Evolutionary conservation across 805 yeast genomes (phyloP).

Genomic region (Alloascoidea africana): DNA sequence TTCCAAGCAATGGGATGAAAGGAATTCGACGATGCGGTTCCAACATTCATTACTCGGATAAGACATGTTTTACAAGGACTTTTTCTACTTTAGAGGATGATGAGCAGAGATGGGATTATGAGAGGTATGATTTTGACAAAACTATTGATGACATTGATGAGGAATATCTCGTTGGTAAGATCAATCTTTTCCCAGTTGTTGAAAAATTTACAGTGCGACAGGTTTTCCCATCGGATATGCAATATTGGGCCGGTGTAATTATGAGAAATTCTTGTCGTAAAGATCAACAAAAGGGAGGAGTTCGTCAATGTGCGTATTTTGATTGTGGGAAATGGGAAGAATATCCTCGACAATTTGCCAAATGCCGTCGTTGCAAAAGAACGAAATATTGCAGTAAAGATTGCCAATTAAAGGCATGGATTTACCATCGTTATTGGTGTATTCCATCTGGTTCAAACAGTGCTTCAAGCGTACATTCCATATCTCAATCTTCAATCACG

Average conservation of each 20-base stretch:
- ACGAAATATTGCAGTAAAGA: constrained; percentile 90
- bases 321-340: constrained; percentile 93
- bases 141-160: constrained; percentile 19
- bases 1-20: neutral
- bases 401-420: constrained; percentile 89
- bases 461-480: neutral
- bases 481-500: neutral
- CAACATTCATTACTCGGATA: too few species aligned
- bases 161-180: constrained; percentile 25
- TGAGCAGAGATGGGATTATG: constrained; percentile 11
- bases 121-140: constrained; percentile 18
- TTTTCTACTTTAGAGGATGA: neutral
- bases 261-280: constrained; percentile 92
- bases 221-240: constrained; percentile 59
- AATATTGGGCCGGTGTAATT: constrained; percentile 96
- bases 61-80: neutral
- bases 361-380: constrained; percentile 86
- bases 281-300: constrained; percentile 76
- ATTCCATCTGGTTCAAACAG: constrained; percentile 5
- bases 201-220: constrained; percentile 71
- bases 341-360: constrained; percentile 82
- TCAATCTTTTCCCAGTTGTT: constrained; percentile 76
- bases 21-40: neutral
- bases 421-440: constrained; percentile 91
- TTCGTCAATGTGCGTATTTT: constrained; percentile 88